A percentile compares a stretch with the other conserved stretches of the same genome.
These are phyloP conservation scores for Trichosporon faecale DNA, from an alignment of 1,284 basidiomycete genomes.

Conservation along the genomic window DNA sequence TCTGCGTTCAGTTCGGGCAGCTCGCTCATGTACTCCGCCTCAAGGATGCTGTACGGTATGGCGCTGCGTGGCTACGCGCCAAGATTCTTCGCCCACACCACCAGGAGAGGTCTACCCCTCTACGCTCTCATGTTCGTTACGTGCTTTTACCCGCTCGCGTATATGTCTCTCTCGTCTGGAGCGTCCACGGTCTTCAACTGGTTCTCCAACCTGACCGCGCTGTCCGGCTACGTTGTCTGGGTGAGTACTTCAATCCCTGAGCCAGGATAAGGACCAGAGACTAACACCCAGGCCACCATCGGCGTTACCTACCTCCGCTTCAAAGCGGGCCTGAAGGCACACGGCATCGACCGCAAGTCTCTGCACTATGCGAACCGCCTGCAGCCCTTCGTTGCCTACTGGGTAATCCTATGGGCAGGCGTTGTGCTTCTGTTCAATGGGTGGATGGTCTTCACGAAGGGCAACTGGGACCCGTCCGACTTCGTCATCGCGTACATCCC, in stretches of 20 bases:
- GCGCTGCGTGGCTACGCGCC: constrained; percentile 75
- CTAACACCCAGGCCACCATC: constrained; percentile 13
- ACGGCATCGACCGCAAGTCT: constrained; percentile 28
- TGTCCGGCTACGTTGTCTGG: constrained; percentile 29
- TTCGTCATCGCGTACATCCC: constrained; percentile 32
- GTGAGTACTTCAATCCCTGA: not conserved
- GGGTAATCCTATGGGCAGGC: constrained; percentile 27
- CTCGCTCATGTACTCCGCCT: constrained; percentile 76
- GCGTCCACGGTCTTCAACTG: constrained; percentile 68
- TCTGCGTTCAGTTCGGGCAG: constrained; percentile 84
- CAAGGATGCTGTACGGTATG: constrained; percentile 74
- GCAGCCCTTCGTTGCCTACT: constrained; percentile 16
- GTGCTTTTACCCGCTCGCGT: constrained; percentile 66
- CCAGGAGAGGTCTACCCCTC: constrained; percentile 68
- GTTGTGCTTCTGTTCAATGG: constrained; percentile 33
- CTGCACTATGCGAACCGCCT: constrained; percentile 22
- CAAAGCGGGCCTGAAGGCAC: constrained; percentile 30
- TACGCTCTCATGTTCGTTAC: constrained; percentile 64
- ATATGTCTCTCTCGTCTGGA: constrained; percentile 56
- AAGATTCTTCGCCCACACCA: constrained; percentile 64
- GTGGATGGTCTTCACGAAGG: constrained; percentile 27
- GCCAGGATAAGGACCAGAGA: not conserved
- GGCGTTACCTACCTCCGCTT: constrained; percentile 36
- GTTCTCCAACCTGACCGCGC: constrained; percentile 59
- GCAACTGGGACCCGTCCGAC: constrained; percentile 39